These are phyloP conservation scores for Pyrenochaeta sp. DNA, from an alignment of 2,329 filamentous ascomycete species.

Conservation along the genomic window DNA sequence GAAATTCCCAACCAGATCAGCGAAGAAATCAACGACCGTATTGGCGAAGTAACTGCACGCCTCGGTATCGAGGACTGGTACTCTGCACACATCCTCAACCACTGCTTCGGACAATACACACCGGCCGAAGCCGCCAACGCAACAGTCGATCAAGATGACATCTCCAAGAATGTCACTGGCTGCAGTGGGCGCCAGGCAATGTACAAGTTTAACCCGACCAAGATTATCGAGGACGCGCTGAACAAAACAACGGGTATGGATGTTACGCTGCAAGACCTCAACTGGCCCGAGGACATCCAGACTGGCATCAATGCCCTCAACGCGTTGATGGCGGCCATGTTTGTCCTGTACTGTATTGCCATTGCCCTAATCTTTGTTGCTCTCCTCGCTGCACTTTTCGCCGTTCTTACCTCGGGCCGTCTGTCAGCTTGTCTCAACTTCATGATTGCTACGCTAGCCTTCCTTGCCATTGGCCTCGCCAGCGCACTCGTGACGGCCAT, in stretches of 20 bases:
- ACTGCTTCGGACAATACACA: slow-evolving; percentile 62
- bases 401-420: slow-evolving; percentile 56
- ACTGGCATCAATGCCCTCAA: slow-evolving; percentile 62
- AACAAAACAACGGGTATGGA: slow-evolving; percentile 49
- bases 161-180: slow-evolving; percentile 60
- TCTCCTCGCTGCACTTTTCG: slow-evolving; percentile 57
- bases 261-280: slow-evolving; percentile 61
- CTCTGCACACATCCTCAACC: slow-evolving; percentile 67
- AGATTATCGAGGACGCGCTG: slow-evolving; percentile 60
- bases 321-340: slow-evolving; percentile 61
- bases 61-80: slow-evolving; percentile 69
- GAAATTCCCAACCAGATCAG: slow-evolving; percentile 46
- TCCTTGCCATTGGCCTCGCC: slow-evolving; percentile 70
- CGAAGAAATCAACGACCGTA: slow-evolving; percentile 42
- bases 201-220: slow-evolving; percentile 66
- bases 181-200: slow-evolving; percentile 64
- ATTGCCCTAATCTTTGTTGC: slow-evolving; percentile 62
- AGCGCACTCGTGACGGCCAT: slow-evolving; percentile 77
- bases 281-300: slow-evolving; percentile 66
- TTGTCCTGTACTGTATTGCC: slow-evolving; percentile 67
- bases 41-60: slow-evolving; percentile 57
- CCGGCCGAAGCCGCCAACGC: slow-evolving; percentile 54
- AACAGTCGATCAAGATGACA: slow-evolving; percentile 51
- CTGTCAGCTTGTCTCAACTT: slow-evolving; percentile 61
- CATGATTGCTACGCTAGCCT: slow-evolving; percentile 59